These are phyloP conservation scores for Phascolomyces articulosus DNA, from an alignment of 371 early-diverging fungal genomes.

Conservation along the genomic window DNA sequence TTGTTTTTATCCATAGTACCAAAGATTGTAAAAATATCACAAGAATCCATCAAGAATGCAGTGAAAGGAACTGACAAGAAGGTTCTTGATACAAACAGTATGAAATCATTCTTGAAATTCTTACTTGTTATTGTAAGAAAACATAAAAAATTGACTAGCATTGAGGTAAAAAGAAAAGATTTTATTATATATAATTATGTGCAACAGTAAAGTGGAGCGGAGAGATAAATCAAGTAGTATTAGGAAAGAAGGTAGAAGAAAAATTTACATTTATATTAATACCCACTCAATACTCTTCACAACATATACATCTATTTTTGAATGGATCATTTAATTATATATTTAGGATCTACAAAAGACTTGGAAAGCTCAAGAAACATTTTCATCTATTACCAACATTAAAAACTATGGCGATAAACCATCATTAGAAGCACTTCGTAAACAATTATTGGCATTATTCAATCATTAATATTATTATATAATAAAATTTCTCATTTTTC, in stretches of 20 bases:
- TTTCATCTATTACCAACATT: not conserved
- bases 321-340: not conserved
- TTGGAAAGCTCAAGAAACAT: not conserved
- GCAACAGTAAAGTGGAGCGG: too few species aligned
- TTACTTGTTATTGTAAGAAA: slow-evolving; percentile 25
- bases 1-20: slow-evolving; percentile 30
- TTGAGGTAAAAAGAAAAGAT: slow-evolving; percentile 10
- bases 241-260: not conserved
- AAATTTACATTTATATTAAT: not conserved
- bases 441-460: slow-evolving; percentile 5
- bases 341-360: not conserved
- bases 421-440: slow-evolving; percentile 4
- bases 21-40: slow-evolving; percentile 25
- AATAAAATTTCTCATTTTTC: not conserved
- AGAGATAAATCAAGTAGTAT: too few species aligned
- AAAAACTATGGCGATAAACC: slow-evolving; percentile 1
- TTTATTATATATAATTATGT: too few species aligned
- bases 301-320: too few species aligned
- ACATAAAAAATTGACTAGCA: slow-evolving; percentile 29
- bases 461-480: not conserved
- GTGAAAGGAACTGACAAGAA: slow-evolving; percentile 21
- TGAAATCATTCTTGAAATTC: slow-evolving; percentile 33
- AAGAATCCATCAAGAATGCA: slow-evolving; percentile 26
- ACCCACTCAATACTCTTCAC: too few species aligned
- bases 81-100: slow-evolving; percentile 25